Base-by-base conservation (phyloP, 495 filamentous ascomycete species). In the Filosporella fistucella region DNA sequence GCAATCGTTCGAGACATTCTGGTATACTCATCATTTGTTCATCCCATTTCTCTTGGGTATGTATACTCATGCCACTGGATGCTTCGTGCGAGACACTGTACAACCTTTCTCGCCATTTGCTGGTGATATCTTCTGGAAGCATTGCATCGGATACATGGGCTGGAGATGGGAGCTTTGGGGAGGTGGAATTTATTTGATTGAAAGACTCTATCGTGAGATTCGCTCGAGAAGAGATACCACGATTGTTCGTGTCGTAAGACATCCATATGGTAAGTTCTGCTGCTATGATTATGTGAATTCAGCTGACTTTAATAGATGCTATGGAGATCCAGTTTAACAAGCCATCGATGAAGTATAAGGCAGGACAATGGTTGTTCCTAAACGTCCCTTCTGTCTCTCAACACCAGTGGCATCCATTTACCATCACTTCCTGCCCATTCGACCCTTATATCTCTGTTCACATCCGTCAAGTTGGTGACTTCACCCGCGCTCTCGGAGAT, bases 1-100 rank as follows among this genome's bases (percentile, higher is more conserved):
- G 62, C 93, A 99, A 60, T 94, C 87, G 2, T 99, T 86, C 65
- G 93, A 99, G 67, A 91, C 91, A 1, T 99, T 99, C 62, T 97
- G 91, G 93, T 99, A 99, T 66, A 95, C 88, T 10, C 93, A 99
- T 64, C 94, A 99, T 55, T 78, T 99, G 9, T 96, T 96, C 62
- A 85, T 99, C 52, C 91, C 94, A 12, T 99, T 99, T 68, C 69
- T 96, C 60, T 75, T 99, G 32, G 89, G 76, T 14, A 78, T 97
- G 36, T 99, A 99, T 58, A 97, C 93, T 21, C 93, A 99, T 65
- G 90, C 93, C 9, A 88, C 88, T 12, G 88, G 88, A 33, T 99
- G 93, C 66, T 99, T 99, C 68, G 93, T 97, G 48, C 85, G 89
- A 49, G 84, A 94, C 56, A 82, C 80, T 3, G 56, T 70, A 10